These are phyloP conservation scores for Blepharisma japonicum DNA, from an alignment of 73 alveolate species.

Conservation along the genomic window DNA sequence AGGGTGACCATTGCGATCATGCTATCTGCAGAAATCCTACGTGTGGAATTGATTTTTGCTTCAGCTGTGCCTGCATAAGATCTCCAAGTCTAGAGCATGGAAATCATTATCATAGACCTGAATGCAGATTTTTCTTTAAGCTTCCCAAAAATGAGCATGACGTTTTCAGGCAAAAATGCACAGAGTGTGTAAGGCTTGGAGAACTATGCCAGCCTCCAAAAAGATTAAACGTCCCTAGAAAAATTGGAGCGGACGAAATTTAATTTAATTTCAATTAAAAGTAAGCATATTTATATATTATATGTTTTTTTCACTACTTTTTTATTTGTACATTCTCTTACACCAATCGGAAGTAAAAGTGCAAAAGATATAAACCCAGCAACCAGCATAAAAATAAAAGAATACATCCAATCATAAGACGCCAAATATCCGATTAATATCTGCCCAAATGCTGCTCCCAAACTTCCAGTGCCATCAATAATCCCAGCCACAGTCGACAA, in stretches of 20 bases:
- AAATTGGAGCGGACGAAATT: too few species aligned
- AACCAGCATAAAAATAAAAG: too few species aligned
- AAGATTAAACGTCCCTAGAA: not conserved
- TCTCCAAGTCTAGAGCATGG: conserved; percentile 28
- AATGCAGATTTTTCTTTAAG: not conserved
- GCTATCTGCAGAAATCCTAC: not conserved
- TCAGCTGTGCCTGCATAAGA: conserved; percentile 17
- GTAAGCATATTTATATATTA: too few species aligned
- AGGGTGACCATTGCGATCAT: conserved; percentile 8
- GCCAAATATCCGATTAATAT: conserved; percentile 23
- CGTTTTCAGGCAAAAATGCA: not conserved
- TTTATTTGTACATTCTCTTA: too few species aligned
- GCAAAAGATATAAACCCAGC: too few species aligned
- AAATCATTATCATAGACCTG: conserved; percentile 25
- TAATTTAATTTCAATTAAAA: too few species aligned
- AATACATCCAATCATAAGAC: not conserved
- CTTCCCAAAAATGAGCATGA: not conserved
- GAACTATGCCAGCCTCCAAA: not conserved
- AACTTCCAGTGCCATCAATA: conserved; percentile 29
- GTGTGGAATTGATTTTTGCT: conserved; percentile 17
- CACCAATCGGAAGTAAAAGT: too few species aligned
- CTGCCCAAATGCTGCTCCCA: conserved; percentile 33
- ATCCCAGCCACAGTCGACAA: conserved; percentile 44
- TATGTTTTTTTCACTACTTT: too few species aligned
- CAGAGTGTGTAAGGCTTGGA: conserved; percentile 2